Evolutionary conservation across 768 basidiomycete genomes (phyloP), one percentile per base, ranked within the genome.

Genomic region (Pulveroboletus sp.): DNA sequence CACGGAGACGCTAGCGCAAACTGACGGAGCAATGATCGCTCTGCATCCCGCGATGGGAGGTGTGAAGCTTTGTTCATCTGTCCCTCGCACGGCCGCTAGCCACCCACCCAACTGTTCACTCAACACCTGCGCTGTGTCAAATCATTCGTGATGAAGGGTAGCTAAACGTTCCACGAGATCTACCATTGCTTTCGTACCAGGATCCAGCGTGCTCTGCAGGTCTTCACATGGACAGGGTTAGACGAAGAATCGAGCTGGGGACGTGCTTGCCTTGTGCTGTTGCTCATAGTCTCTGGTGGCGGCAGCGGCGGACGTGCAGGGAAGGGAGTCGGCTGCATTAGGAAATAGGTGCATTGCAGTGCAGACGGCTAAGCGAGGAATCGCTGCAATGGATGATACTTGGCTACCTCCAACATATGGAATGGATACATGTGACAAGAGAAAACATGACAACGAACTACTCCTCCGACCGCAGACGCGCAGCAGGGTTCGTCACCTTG

Each of bases 1-100:
- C 11, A 42, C n/a, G n/a, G n/a, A 35, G 50, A 41, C 14, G 30
- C 17, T 23, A 24, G 29, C 41, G 47, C 26, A 37, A 35, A 76
- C 91, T 58, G 60, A 97, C 93, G 96, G 96, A 17, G 89, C 94
- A 38, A 99, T 94, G 63, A 99, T 79, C n/a, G 94, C 96, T 64
- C 81, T 87, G 57, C 79, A 81, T 24, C 83, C 79, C 43, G 69
- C 61, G 56, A 93, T 75, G 2, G 93, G 93, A 35, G 81, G 85
- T 2, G 68, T 61, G 73, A 82, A 82, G 60, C 79, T 51, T 22
- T 73, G 68, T 31, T 71, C 67, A 6, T 67, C 63, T 4, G 74
- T 71, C 27, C 76, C 49, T 22, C 76, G 67, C 24, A 90, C 90
- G 26, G 71, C 73, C 6, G 63, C 69, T 8, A 97, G 74, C 78